Percentiles rank a stretch among this genome's conserved stretches.
Conservation (phyloP, 2,329 filamentous ascomycete species). For the Aspergillus versicolor region DNA sequence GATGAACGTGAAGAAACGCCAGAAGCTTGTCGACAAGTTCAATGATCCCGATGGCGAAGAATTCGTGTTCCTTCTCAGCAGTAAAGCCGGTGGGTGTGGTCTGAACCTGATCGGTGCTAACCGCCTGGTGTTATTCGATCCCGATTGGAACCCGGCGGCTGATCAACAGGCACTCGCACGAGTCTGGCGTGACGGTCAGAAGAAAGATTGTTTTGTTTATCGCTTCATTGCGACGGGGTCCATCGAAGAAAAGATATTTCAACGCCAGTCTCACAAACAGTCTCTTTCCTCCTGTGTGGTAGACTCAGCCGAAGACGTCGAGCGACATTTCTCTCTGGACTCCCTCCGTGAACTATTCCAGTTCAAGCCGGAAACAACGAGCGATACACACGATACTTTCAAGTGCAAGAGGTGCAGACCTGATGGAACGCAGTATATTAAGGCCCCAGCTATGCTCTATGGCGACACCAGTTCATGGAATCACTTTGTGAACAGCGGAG, state of each 20-base stretch:
- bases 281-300: slow-evolving; percentile 94
- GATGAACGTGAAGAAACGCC: slow-evolving; percentile 96
- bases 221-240: slow-evolving; percentile 98
- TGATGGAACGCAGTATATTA: slow-evolving; percentile 82
- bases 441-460: slow-evolving; percentile 92
- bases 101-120: slow-evolving; percentile 95
- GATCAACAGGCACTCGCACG: slow-evolving; percentile 96
- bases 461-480: slow-evolving; percentile 99
- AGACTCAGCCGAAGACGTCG: slow-evolving; percentile 93
- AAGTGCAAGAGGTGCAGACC: slow-evolving; percentile 94
- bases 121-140: slow-evolving; percentile 91
- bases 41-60: slow-evolving; percentile 88
- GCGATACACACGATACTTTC: slow-evolving; percentile 97
- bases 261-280: slow-evolving; percentile 97
- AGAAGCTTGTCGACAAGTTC: slow-evolving; percentile 97
- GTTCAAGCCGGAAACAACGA: slow-evolving; percentile 78
- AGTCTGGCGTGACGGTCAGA: slow-evolving; percentile 98
- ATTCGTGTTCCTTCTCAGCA: slow-evolving; percentile 93
- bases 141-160: slow-evolving; percentile 96
- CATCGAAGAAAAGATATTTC: slow-evolving; percentile 99
- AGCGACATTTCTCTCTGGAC: slow-evolving; percentile 92
- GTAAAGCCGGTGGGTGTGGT: slow-evolving; percentile 94
- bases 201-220: slow-evolving; percentile 99
- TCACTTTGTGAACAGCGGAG: slow-evolving; percentile 80
- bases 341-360: slow-evolving; percentile 91